Evolutionary conservation across 1,139 yeast species (phyloP).

Genomic region (Blastobotrys illinoisensis): DNA sequence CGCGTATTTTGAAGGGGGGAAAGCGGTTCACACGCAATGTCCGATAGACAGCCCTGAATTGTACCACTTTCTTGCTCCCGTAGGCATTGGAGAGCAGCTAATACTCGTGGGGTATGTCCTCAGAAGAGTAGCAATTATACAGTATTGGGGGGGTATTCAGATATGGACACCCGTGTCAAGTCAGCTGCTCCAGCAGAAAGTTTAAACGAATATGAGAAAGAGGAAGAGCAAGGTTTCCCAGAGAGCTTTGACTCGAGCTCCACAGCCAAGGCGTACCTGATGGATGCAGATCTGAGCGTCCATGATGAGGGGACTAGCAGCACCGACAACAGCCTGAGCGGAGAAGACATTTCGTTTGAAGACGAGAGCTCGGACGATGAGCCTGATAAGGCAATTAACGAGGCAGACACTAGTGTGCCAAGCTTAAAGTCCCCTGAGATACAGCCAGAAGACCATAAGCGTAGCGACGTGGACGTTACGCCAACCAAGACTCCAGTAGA

Average conservation of each 20-base stretch:
- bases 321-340: neutral
- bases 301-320: neutral
- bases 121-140: neutral
- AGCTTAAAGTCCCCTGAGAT: neutral
- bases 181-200: neutral
- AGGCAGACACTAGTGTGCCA: neutral
- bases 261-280: neutral
- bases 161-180: neutral
- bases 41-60: neutral
- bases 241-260: neutral
- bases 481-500: neutral
- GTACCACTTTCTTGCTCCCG: neutral
- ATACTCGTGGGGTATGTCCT: neutral
- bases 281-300: neutral
- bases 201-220: neutral
- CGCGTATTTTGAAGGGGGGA: neutral
- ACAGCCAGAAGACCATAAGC: neutral
- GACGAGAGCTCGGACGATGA: neutral
- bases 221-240: neutral
- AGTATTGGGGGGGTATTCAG: neutral
- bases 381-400: neutral
- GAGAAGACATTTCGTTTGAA: neutral
- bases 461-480: neutral
- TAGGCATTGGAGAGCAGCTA: neutral
- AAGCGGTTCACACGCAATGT: neutral